Base-by-base conservation (phyloP, 2,329 filamentous ascomycete species). In the Penicillium sp. region DNA sequence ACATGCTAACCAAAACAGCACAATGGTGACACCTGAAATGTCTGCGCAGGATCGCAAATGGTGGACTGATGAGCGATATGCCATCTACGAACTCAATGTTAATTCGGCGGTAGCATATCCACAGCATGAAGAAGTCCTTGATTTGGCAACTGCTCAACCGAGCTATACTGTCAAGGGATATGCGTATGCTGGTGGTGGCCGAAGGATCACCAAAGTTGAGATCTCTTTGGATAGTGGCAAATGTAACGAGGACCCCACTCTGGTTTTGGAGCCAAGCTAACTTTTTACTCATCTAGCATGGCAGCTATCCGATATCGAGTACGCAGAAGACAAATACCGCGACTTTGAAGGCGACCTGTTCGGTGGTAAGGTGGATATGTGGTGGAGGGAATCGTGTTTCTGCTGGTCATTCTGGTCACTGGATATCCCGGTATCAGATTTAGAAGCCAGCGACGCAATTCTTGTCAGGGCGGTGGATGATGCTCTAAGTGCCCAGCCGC, bases 341-440 rank as follows among this genome's bases (percentile, higher is more conserved):
- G 79, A 84, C 21, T 79, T 79, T 11, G 82, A 81, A 39, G 86
- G 82, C 11, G 77, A 81, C 5, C 75, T 96, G 0, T 96, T 84
- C 58, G 91, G 90, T 4, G 91, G 91, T 2, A 83, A 80, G 44
- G 71, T 96, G 4, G 92, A 96, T 67, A 86, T 95, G 83, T 84
- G 83, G 49, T 92, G 88, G 87, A 81, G 91, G 34, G 91, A 96
- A 70, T 85, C 83, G 2, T 88, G 83, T 62, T 96, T 96, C 73
- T 94, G 91, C 69, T 97, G 92, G 91, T 95, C 89, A 70, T 94
- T 96, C 74, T 97, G 92, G 92, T 84, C 88, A 13, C 74, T 95
- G 16, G 83, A 87, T 9, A 80, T 96, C 18, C 72, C 84, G 0
- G 72, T 89, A 0, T 67, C 79, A 0, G 85, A 89, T 22, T 77